These are phyloP conservation scores for Spatholobus suberectus DNA, from an alignment of 306 rosid species.

Conservation along the genomic window DNA sequence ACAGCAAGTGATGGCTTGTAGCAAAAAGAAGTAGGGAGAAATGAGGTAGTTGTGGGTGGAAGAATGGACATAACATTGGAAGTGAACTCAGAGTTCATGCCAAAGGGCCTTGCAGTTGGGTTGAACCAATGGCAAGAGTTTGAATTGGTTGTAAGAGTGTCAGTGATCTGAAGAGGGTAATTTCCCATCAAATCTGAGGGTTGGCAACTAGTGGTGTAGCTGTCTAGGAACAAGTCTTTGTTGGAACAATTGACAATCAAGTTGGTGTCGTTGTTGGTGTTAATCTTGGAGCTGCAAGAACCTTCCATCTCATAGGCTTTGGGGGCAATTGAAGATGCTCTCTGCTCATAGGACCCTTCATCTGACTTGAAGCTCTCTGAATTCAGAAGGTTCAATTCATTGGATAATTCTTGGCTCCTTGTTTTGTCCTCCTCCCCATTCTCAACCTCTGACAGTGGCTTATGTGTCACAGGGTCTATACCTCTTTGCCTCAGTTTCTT, in stretches of 20 bases:
- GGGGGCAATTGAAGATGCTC: constrained; percentile 43
- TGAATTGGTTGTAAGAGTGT: constrained; percentile 43
- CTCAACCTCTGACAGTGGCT: constrained; percentile 63
- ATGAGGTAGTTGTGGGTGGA: constrained; percentile 49
- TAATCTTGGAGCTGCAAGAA: constrained; percentile 41
- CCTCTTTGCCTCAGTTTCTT: constrained; percentile 87
- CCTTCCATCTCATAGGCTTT: constrained; percentile 45
- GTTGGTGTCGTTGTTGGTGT: constrained; percentile 31
- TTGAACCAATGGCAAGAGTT: constrained; percentile 50
- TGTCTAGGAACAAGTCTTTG: constrained; percentile 46
- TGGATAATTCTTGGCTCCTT: constrained; percentile 41
- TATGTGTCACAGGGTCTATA: constrained; percentile 84
- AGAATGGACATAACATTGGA: constrained; percentile 48
- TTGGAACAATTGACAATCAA: constrained; percentile 36
- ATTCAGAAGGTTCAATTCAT: constrained; percentile 53
- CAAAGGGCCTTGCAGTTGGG: constrained; percentile 48
- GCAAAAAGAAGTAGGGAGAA: constrained; percentile 43
- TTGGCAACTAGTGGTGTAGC: constrained; percentile 43
- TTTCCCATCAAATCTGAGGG: constrained; percentile 54
- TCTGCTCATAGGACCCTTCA: constrained; percentile 45
- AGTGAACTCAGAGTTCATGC: constrained; percentile 51
- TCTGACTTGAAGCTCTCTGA: constrained; percentile 54
- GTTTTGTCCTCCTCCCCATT: constrained; percentile 46
- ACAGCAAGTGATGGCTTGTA: constrained; percentile 52
- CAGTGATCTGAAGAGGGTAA: constrained; percentile 54